Evolutionary conservation across 179 eudicot genomes (phyloP).

Genomic region (Actinidia chinensis): DNA sequence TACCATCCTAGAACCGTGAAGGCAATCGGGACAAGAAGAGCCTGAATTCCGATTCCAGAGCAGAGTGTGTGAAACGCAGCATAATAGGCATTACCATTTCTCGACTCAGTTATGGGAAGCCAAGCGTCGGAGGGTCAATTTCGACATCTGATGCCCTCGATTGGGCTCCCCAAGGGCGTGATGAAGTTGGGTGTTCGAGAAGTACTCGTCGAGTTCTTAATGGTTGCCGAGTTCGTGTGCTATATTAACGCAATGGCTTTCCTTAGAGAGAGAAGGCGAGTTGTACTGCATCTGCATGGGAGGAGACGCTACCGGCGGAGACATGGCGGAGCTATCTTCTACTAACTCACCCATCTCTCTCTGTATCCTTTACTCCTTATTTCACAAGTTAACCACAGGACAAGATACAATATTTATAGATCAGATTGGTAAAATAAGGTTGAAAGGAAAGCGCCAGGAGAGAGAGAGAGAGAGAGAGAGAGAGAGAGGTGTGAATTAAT

Average conservation of each 20-base stretch:
- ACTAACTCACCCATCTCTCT: constrained; percentile 20
- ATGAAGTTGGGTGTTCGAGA: constrained; percentile 26
- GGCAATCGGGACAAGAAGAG: constrained; percentile 42
- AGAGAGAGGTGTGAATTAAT: background rate
- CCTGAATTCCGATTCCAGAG: constrained; percentile 44
- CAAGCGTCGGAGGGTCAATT: constrained; percentile 37
- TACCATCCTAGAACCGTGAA: constrained; percentile 45
- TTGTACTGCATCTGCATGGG: constrained; percentile 19
- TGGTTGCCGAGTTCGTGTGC: background rate
- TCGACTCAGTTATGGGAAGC: constrained; percentile 49
- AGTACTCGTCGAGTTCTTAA: background rate
- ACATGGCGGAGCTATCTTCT: background rate
- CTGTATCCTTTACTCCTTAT: background rate
- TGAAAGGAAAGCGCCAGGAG: background rate
- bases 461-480: background rate
- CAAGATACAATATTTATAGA: background rate
- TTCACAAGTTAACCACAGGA: background rate
- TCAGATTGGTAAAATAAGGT: background rate
- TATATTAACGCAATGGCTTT: constrained; percentile 12
- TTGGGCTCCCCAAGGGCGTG: constrained; percentile 30
- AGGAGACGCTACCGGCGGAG: constrained; percentile 3
- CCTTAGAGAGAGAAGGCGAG: constrained; percentile 19
- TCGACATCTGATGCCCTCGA: constrained; percentile 23
- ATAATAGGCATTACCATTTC: constrained; percentile 37
- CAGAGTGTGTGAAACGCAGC: constrained; percentile 41